Evolutionary conservation across 1,139 yeast genomes (phyloP).

Genomic region (Geotrichum citri-aurantii): DNA sequence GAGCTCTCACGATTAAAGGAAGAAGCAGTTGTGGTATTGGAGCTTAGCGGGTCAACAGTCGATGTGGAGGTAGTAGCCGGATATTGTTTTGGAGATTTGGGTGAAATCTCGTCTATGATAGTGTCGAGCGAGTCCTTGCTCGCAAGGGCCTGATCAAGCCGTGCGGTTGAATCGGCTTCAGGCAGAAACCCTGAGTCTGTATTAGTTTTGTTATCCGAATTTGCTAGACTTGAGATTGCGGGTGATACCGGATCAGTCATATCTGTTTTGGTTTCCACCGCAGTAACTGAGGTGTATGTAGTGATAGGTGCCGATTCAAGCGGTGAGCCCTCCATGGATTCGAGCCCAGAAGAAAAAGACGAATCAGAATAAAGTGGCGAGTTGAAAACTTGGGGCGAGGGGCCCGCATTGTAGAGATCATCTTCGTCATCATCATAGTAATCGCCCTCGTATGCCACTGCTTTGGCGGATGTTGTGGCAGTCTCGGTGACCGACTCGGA

Average conservation of each 20-base stretch:
- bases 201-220: neutral
- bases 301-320: neutral
- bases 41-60: neutral
- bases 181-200: neutral
- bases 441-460: neutral
- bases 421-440: conserved; percentile 8
- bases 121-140: conserved; percentile 4
- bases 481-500: neutral
- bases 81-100: neutral
- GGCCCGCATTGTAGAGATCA: conserved; percentile 11
- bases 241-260: neutral
- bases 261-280: neutral
- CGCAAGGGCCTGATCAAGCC: neutral
- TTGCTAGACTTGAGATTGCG: neutral
- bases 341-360: conserved; percentile 12
- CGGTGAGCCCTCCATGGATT: conserved; percentile 14
- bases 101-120: neutral
- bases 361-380: conserved; percentile 14
- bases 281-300: neutral
- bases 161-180: neutral
- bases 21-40: neutral
- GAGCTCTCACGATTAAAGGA: conserved; percentile 2
- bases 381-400: conserved; percentile 4
- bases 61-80: neutral
- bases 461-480: neutral